Base-by-base conservation (phyloP, 2,329 filamentous ascomycete species). In the Diaporthe caulivora region DNA sequence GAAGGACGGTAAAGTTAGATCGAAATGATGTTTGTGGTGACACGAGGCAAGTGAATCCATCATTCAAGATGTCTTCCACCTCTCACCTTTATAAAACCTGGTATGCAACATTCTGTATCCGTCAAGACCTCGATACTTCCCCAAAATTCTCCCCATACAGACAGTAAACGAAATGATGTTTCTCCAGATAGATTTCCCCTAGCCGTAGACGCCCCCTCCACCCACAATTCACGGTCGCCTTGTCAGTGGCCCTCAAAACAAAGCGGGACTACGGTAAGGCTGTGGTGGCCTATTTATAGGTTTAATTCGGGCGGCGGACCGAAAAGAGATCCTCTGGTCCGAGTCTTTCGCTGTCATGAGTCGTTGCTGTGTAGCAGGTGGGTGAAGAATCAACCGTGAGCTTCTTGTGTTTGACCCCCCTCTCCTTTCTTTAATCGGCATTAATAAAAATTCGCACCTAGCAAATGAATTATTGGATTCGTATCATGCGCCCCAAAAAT, bases 251-350 rank as follows among this genome's bases (percentile, higher is more conserved):
- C 29, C 8, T 44, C 44, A 65, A 10, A 24, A 26, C 7, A 21
- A 37, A 51, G 44, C 37, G 60, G 60, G 51, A 37, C 44, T 65
- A 34, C 29, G 13, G 21, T 24, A 51, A 65, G 26, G 60, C 60
- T 65, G 60, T 65, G 60, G 21, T 65, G 29, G 44, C 44, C 44
- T 65, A 24, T 51, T 51, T 3, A 65, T 51, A 65, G 44, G 29
- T 17, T 21, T 17, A 7, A 26, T 21, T 37, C 60, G 29, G 60
- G 13, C 44, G 1, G 29, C 29, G 44, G 44, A 51, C 44, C 44
- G 60, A 65, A 51, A 65, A 26, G 29, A 65, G 44, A 26, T 51
- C 44, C 9, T 26, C 44, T 21, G 62, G 62, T 18, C 44, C 62
- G 44, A 7, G 13, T 13, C 6, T 15, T 51, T 31, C 34, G n/a